Conservation (phyloP, 2,329 filamentous ascomycete genomes). For the Diaporthe helianthi region DNA sequence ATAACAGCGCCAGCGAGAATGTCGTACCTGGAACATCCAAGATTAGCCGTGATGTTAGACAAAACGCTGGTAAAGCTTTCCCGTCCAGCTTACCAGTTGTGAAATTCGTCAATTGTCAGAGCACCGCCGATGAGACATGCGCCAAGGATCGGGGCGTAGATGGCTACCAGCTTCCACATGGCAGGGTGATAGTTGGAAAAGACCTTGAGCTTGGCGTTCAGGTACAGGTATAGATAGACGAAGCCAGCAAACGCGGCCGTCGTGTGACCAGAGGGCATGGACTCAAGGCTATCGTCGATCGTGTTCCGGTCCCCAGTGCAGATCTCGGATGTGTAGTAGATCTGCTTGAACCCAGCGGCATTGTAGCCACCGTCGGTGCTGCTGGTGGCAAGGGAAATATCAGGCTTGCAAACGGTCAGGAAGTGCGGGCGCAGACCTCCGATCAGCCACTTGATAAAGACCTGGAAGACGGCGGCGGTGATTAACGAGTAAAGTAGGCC, state of each 20-base stretch:
- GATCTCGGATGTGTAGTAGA: conserved; percentile 74
- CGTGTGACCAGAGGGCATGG: conserved; percentile 76
- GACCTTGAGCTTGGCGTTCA: conserved; percentile 81
- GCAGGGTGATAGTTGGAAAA: conserved; percentile 75
- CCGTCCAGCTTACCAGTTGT: conserved; percentile 64
- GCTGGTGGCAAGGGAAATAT: conserved; percentile 51
- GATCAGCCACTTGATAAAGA: conserved; percentile 78
- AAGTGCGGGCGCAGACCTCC: conserved; percentile 77
- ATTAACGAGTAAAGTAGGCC: conserved; percentile 75
- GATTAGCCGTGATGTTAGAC: background rate
- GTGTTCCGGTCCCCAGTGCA: conserved; percentile 70
- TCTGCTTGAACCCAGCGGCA: conserved; percentile 52
- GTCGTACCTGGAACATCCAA: conserved; percentile 59
- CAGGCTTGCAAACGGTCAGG: conserved; percentile 72
- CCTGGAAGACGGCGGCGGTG: conserved; percentile 76
- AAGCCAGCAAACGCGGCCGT: conserved; percentile 77
- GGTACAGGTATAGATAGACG: conserved; percentile 73
- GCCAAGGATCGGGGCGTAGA: conserved; percentile 71
- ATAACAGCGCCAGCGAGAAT: conserved; percentile 70
- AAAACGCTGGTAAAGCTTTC: accelerated
- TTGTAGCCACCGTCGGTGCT: conserved; percentile 53
- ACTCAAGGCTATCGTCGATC: conserved; percentile 74
- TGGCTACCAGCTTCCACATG: conserved; percentile 74
- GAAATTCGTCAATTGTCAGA: conserved; percentile 75
- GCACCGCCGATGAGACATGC: conserved; percentile 73